Evolutionary conservation across 331 rosid genomes (phyloP).

Genomic region (Telfairia occidentalis): DNA sequence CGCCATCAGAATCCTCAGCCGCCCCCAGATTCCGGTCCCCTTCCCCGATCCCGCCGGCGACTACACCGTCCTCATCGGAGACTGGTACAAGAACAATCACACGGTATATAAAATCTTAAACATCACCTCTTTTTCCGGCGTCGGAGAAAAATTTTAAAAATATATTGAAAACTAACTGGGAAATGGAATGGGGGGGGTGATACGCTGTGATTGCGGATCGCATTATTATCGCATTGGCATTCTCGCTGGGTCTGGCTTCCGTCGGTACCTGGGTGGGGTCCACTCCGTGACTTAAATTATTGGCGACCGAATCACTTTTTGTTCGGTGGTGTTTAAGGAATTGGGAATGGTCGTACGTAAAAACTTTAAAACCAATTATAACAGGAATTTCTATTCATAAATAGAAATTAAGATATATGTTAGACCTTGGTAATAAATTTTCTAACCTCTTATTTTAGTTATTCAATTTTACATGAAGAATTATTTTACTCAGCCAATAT

Average conservation of each 20-base stretch:
- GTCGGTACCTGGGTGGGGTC: background rate
- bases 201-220: background rate
- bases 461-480: too few relatives aligned
- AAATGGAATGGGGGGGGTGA: too few relatives aligned
- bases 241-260: background rate
- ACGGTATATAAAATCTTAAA: slow-evolving; percentile 38
- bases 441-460: background rate
- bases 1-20: slow-evolving; percentile 85
- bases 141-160: background rate
- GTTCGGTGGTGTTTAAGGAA: background rate
- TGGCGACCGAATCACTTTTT: background rate
- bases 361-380: background rate
- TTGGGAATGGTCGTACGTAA: background rate
- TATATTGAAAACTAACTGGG: background rate
- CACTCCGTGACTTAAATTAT: background rate
- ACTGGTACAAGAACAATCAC: slow-evolving; percentile 86
- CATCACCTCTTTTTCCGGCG: too few relatives aligned
- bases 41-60: slow-evolving; percentile 84
- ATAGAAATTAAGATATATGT: background rate
- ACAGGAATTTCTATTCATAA: background rate
- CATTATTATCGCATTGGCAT: background rate
- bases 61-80: slow-evolving; percentile 83
- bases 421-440: background rate
- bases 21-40: slow-evolving; percentile 89
- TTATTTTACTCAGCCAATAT: too few relatives aligned